Evolutionary conservation across 192 early-diverging fungal genomes (phyloP), one percentile per base, ranked within the genome.

Genomic region (Coemansia asiatica): DNA sequence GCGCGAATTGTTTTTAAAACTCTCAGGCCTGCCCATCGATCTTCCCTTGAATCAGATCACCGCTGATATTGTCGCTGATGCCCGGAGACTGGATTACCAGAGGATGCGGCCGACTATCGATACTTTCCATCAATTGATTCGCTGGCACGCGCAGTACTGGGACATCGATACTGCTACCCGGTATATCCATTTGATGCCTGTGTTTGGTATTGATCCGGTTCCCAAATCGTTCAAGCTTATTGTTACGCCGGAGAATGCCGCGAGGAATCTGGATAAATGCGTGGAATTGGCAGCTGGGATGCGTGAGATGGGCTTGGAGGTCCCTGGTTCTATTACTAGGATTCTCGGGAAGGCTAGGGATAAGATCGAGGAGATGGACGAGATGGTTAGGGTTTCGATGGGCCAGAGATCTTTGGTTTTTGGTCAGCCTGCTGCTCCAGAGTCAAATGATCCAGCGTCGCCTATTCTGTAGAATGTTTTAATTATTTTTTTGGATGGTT

Each of bases 71-170:
- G 36, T 26, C 31, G 16, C n/a, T 4, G 35, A 5, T 40, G 21
- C 8, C 35, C 22, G 19, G 2, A 6, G n/a, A 16, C 57, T n/a
- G 27, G 19, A 15, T 2, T 18, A n/a, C n/a, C 27, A 35, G 2
- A 1, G 35, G 31, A 10, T 59, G 19, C 29, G 57, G 13, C 57
- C 28, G 13, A 13, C 19, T 0, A 40, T 44, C 13, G 2, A 58
- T 35, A 72, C 72, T 15, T 81, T 81, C 66, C 68, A 75, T 33
- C n/a, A 18, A 18, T 13, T 81, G 57, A 66, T 75, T 3, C 59
- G 61, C 6, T 81, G 78, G 78, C 72, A 68, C n/a, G 69, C 78
- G 4, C 19, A 28, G 64, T 81, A 81, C 66, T 81, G 78, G 78
- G 78, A 81, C 35, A 38, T 81, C 8, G 66, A 50, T 50, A 50